Evolutionary conservation across 805 yeast species (phyloP).

Genomic region (Saccharomycopsis guyanensis): DNA sequence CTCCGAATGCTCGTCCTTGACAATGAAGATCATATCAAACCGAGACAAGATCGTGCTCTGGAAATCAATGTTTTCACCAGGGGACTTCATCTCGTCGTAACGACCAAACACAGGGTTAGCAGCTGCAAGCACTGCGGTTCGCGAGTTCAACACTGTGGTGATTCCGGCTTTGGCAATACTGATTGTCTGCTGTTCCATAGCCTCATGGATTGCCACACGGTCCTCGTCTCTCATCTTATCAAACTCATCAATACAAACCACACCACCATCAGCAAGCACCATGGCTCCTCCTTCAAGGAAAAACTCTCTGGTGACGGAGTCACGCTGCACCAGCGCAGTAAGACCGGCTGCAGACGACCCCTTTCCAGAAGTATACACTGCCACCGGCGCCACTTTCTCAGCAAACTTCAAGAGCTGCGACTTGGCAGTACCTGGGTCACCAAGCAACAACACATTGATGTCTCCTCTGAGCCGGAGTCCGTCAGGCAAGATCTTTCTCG

Average conservation of each 20-base stretch:
- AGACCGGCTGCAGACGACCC: conserved; percentile 99
- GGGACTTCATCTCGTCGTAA: conserved; percentile 90
- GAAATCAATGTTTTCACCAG: conserved; percentile 97
- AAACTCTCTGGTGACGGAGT: conserved; percentile 79
- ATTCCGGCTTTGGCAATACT: conserved; percentile 99
- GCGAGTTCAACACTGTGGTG: conserved; percentile 89
- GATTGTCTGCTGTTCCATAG: conserved; percentile 99
- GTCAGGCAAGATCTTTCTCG: conserved; percentile 86
- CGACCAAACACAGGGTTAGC: conserved; percentile 97
- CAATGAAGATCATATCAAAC: conserved; percentile 97
- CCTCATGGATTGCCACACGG: conserved; percentile 98
- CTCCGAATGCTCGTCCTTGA: conserved; percentile 89
- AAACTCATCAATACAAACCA: conserved; percentile 97
- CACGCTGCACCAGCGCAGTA: conserved; percentile 96
- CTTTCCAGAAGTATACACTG: conserved; percentile 96
- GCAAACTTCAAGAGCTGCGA: conserved; percentile 93
- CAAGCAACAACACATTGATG: conserved; percentile 83
- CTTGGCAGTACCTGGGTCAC: conserved; percentile 99
- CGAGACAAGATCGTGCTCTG: conserved; percentile 95
- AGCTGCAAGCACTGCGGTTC: conserved; percentile 95
- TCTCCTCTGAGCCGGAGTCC: conserved; percentile 97
- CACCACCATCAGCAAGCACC: conserved; percentile 99
- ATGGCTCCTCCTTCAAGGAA: conserved; percentile 98
- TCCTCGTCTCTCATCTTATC: conserved; percentile 99
- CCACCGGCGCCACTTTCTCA: conserved; percentile 88